Base-by-base conservation (phyloP, 2,329 filamentous ascomycete species). In the Harringtonia aguacate region DNA sequence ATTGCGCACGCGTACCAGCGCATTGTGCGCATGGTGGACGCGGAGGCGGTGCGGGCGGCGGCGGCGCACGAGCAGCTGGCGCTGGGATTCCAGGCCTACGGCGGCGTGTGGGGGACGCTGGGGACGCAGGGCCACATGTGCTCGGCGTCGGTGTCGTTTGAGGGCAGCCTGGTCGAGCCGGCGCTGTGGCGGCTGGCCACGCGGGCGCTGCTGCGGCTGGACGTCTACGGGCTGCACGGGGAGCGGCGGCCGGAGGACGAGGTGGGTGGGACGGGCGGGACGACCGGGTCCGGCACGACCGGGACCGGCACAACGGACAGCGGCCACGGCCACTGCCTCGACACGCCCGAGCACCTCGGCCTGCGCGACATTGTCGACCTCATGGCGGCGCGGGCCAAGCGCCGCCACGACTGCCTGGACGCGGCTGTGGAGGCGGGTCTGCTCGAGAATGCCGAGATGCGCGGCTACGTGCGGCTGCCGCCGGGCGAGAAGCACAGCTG, bases 1-100 rank as follows among this genome's bases (percentile, higher is more conserved):
- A 67, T 75, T 36, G 74, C 70, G 43, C 71, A 77, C 54, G 71
- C 73, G 8, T 81, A 81, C 61, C 66, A 65, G 44, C 61, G 58
- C 24, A 72, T 81, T 38, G 61, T 81, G 13, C 58, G 61, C 39
- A 66, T 75, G 60, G 63, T 80, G 8, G 75, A 81, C 48, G 55
- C 55, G n/a, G 71, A 77, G 52, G 61, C 68, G 0, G 59, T 62
- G 2, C 55, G 52, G 1, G 75, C 75, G 12, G 61, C 62, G 35
- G 55, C 57, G 5, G 63, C 68, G 29, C 58, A 60, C 2, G 59
- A 65, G 15, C 62, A 58, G 7, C 54, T 77, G 8, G 55, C 56
- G 39, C 73, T 78, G 50, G 58, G 60, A 4, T 61, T 76, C 20
- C 53, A 56, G 18, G 63, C 63, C 3, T 64, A 73, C 47, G 73